Percentiles rank a stretch among this genome's conserved stretches.
These are phyloP conservation scores for Aspergillus sojae DNA, from an alignment of 2,329 filamentous ascomycete species.

Conservation along the genomic window DNA sequence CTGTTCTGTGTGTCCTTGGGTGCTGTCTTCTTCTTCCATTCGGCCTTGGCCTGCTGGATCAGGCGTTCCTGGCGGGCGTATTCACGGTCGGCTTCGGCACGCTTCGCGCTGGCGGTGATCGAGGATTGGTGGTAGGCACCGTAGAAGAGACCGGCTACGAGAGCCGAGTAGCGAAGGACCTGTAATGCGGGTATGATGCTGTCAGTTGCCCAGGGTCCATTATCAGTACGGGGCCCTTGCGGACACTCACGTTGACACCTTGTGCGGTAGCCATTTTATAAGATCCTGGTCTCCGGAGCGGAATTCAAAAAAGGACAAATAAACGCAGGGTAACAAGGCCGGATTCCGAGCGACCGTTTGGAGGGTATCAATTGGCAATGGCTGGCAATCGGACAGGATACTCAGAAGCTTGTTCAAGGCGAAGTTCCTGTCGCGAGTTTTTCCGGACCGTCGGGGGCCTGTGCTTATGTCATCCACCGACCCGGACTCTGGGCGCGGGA, in stretches of 20 bases:
- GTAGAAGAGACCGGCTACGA: slow-evolving; percentile 90
- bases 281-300: slow-evolving; percentile 48
- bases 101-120: slow-evolving; percentile 72
- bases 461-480: slow-evolving; percentile 43
- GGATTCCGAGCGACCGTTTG: slow-evolving; percentile 34
- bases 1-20: slow-evolving; percentile 47
- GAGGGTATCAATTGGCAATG: slow-evolving; percentile 42
- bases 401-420: slow-evolving; percentile 31
- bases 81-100: slow-evolving; percentile 73
- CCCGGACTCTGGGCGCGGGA: slow-evolving; percentile 21
- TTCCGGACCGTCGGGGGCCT: slow-evolving; percentile 39
- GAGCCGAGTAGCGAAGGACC: slow-evolving; percentile 96
- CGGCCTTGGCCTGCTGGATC: slow-evolving; percentile 90
- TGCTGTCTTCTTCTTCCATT: slow-evolving; percentile 77
- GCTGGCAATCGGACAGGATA: slow-evolving; percentile 34
- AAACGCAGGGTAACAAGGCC: slow-evolving; percentile 29
- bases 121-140: slow-evolving; percentile 90
- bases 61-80: slow-evolving; percentile 89
- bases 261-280: slow-evolving; percentile 64
- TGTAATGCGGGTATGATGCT: slow-evolving; percentile 44
- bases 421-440: slow-evolving; percentile 48
- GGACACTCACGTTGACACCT: slow-evolving; percentile 65
- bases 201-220: slow-evolving; percentile 22
- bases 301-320: slow-evolving; percentile 40
- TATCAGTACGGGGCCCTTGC: slow-evolving; percentile 22